phyloP scores from a whole-genome alignment of 495 filamentous ascomycete species.

The Neurospora cerealis region DNA sequence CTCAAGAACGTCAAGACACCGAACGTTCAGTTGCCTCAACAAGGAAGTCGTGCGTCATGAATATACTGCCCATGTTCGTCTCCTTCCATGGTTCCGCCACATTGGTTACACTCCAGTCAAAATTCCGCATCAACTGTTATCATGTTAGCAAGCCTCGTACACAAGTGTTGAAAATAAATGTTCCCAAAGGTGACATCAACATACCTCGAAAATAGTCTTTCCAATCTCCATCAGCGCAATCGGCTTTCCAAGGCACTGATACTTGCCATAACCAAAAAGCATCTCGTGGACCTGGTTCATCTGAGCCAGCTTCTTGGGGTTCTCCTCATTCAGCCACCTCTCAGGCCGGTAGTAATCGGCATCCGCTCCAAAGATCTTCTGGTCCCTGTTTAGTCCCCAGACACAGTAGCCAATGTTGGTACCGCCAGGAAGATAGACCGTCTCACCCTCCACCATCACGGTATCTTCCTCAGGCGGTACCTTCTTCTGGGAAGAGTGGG shows the following conservation, averaged over 20 bases:
- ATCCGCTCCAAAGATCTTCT: slow-evolving; percentile 36
- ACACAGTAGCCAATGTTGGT: slow-evolving; percentile 33
- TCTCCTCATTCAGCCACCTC: slow-evolving; percentile 38
- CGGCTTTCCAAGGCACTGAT: slow-evolving; percentile 27
- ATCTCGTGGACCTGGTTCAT: slow-evolving; percentile 17
- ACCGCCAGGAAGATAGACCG: slow-evolving; percentile 40
- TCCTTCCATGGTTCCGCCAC: slow-evolving; percentile 30
- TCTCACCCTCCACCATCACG: slow-evolving; percentile 31
- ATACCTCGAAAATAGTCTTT: slow-evolving; percentile 44
- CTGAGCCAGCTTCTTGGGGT: slow-evolving; percentile 6
- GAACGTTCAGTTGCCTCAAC: slow-evolving; percentile 8
- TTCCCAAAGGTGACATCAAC: background rate
- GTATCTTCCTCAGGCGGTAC: slow-evolving; percentile 38
- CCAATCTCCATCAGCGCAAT: slow-evolving; percentile 33
- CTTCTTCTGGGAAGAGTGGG: slow-evolving; percentile 28
- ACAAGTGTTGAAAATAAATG: background rate
- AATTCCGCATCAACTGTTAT: slow-evolving; percentile 36
- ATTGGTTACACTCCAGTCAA: slow-evolving; percentile 37
- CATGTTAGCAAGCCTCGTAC: background rate
- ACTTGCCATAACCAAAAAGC: slow-evolving; percentile 28
- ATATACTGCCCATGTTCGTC: slow-evolving; percentile 3
- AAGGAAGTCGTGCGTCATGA: slow-evolving; percentile 9
- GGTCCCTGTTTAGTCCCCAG: slow-evolving; percentile 18
- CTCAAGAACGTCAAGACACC: background rate
- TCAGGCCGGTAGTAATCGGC: slow-evolving; percentile 40